phyloP scores from a whole-genome alignment of 371 early-diverging fungal genomes.

The Apophysomyces variabilis region DNA sequence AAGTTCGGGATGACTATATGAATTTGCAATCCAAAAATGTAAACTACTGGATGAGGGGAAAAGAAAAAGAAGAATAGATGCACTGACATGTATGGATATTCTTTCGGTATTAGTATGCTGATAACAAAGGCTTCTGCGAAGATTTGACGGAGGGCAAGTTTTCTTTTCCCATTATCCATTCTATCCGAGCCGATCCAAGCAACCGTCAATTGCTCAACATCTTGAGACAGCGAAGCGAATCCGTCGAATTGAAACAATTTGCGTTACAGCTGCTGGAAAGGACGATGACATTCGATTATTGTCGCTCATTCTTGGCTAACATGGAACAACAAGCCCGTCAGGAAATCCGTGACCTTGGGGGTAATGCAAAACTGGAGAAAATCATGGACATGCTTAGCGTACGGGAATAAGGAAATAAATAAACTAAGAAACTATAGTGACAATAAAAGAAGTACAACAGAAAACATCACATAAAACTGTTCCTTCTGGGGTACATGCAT shows the following conservation, averaged over 20 bases:
- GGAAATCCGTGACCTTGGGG: conserved; percentile 74
- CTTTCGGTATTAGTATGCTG: conserved; percentile 63
- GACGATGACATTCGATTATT: conserved; percentile 82
- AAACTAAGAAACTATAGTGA: neutral
- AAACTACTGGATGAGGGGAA: conserved; percentile 11
- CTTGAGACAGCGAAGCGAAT: conserved; percentile 81
- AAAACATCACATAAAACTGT: neutral
- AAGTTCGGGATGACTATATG: conserved; percentile 96
- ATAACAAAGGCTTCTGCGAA: conserved; percentile 96
- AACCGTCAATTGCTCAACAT: conserved; percentile 80
- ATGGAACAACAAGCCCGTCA: conserved; percentile 66
- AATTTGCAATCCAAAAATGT: conserved; percentile 86
- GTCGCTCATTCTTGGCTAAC: conserved; percentile 55
- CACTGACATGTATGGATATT: too few species aligned
- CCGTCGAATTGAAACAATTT: conserved; percentile 83
- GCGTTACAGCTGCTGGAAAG: conserved; percentile 82
- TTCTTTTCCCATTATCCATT: conserved; percentile 93
- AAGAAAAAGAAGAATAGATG: too few species aligned
- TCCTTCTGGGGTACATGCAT: conserved; percentile 11
- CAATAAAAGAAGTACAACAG: neutral
- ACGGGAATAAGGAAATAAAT: neutral
- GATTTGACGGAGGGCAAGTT: conserved; percentile 98
- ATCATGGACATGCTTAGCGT: conserved; percentile 54
- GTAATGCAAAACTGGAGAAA: conserved; percentile 69
- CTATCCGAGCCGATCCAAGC: conserved; percentile 67